Base-by-base conservation (phyloP, 225 moss, liverwort and hornwort species). In the Sphagnum contortum region DNA sequence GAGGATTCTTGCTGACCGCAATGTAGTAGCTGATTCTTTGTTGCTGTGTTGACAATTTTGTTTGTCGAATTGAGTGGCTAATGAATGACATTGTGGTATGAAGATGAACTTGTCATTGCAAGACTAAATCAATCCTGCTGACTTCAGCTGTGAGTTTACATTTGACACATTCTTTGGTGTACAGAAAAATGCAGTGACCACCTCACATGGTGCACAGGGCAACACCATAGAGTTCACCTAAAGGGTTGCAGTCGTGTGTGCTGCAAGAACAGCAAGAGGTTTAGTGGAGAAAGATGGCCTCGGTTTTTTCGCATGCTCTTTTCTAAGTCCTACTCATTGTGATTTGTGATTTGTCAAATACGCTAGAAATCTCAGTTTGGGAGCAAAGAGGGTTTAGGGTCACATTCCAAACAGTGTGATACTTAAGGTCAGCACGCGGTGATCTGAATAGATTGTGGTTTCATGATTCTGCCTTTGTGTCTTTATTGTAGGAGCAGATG, bases 181-280 rank as follows among this genome's bases (percentile, higher is more conserved):
- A 55, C 75, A 79, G 79, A 75, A 50, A 75, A 70, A 72, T 44
- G 80, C 77, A 60, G 50, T 80, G 62, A 77, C 80, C 57, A 84
- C 83, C 9, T 84, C 83, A 47, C 83, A 84, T 62, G 63, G 72
- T 8, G 80, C 83, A 47, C 83, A 84, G 61, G 83, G 83, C 13
- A 84, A 84, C 46, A 84, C 83, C 54, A 84, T 84, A n/a, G 83
- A 84, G 68, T 84, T 80, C 12, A 29, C 70, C 75, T 51, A 80
- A 48, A 55, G 83, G 83, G 12, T 48, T 80, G 62, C 29, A 55
- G 5, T 84, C 80, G 83, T 68, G 69, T 57, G 63, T 77, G 57
- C 68, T 80, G 44, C 72, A 77, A 68, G 80, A 70, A 46, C 83
- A 84, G 61, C 75, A 75, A 53, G 75, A 77, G 53, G 57, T 68